These are phyloP conservation scores for Pythium chondricola DNA, from an alignment of 352 stramenopile species.

Conservation along the genomic window DNA sequence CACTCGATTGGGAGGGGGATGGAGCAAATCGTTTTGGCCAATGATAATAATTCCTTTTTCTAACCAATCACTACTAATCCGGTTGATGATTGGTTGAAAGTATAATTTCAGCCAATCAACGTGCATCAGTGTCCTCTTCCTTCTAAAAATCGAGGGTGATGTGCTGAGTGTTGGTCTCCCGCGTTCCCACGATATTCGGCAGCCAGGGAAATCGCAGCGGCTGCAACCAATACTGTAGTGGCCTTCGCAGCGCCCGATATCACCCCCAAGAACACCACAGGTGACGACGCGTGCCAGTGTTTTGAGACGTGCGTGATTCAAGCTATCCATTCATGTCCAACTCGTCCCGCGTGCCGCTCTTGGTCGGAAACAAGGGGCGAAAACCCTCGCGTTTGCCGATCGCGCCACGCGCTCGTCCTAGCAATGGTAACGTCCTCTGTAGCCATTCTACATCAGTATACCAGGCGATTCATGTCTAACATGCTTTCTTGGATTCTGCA, in stretches of 20 bases:
- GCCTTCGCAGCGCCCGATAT: too few relatives aligned
- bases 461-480: not conserved
- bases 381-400: conserved; percentile 69
- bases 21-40: too few relatives aligned
- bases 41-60: too few relatives aligned
- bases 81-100: too few relatives aligned
- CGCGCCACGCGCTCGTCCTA: conserved; percentile 51
- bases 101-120: conserved; percentile 37
- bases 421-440: conserved; percentile 35
- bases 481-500: not conserved
- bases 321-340: conserved; percentile 28
- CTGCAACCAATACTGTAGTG: too few relatives aligned
- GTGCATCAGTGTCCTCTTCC: too few relatives aligned
- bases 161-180: conserved; percentile 20
- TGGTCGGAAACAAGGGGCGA: conserved; percentile 64
- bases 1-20: too few relatives aligned
- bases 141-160: conserved; percentile 11
- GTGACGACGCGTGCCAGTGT: too few relatives aligned
- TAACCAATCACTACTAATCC: too few relatives aligned
- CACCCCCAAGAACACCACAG: too few relatives aligned
- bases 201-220: too few relatives aligned
- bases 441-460: not conserved
- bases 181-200: conserved; percentile 17
- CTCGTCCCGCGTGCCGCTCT: conserved; percentile 62
- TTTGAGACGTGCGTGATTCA: not conserved